phyloP scores from a whole-genome alignment of 1,139 yeast species.

The Magnusiomyces fungicola region DNA sequence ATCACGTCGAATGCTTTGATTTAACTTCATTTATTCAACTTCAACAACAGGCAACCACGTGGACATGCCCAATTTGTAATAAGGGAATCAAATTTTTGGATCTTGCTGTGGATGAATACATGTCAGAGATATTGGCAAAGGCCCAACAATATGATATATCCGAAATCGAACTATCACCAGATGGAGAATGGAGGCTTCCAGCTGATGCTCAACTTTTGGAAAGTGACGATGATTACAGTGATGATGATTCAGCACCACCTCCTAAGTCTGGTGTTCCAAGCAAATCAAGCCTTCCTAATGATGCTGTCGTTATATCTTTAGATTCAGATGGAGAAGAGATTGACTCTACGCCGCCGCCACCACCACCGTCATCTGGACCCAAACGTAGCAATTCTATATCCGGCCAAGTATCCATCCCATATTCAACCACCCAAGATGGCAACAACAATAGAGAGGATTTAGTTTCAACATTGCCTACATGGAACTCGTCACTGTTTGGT shows the following conservation, averaged over 20 bases:
- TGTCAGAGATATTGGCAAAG: slow-evolving; percentile 11
- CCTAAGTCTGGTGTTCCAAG: slow-evolving; percentile 47
- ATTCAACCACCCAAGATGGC: too few species aligned
- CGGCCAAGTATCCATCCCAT: too few species aligned
- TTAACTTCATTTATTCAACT: slow-evolving; percentile 33
- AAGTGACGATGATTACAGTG: slow-evolving; percentile 18
- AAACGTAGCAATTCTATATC: too few species aligned
- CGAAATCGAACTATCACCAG: slow-evolving; percentile 32
- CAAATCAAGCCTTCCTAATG: slow-evolving; percentile 4
- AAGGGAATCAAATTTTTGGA: slow-evolving; percentile 27
- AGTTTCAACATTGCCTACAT: background rate
- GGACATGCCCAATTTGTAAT: slow-evolving; percentile 39
- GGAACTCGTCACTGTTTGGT: slow-evolving; percentile 1
- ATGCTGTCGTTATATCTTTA: slow-evolving; percentile 29
- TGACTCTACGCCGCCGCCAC: background rate
- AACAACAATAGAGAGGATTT: background rate
- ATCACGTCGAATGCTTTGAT: slow-evolving; percentile 39
- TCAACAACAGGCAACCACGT: slow-evolving; percentile 38
- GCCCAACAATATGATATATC: slow-evolving; percentile 21
- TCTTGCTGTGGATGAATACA: slow-evolving; percentile 35
- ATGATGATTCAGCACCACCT: slow-evolving; percentile 63
- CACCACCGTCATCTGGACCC: background rate
- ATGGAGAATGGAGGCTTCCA: slow-evolving; percentile 33
- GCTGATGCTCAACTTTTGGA: slow-evolving; percentile 12
- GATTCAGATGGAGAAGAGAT: slow-evolving; percentile 14